Conservation (phyloP, 2,329 filamentous ascomycete genomes). For the Sclerotinia borealis region DNA sequence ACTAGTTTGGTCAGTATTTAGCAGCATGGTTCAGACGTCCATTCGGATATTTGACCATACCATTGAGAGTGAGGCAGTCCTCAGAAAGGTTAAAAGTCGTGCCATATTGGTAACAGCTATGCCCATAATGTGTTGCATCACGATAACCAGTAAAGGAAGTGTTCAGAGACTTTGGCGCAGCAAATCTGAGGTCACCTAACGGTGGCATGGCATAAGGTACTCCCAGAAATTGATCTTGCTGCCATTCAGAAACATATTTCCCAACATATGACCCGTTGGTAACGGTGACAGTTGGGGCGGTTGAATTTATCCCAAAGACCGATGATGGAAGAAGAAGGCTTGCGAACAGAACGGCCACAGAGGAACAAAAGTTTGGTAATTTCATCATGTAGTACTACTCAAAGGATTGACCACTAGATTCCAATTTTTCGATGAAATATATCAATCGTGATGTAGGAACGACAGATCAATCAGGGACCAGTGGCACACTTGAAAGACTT, state of each 20-base stretch:
- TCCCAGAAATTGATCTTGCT: constrained; percentile 39
- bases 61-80: constrained; percentile 42
- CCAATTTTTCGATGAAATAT: not conserved
- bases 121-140: constrained; percentile 38
- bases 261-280: constrained; percentile 26
- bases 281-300: constrained; percentile 19
- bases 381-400: not conserved
- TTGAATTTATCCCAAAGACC: not conserved
- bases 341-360: not conserved
- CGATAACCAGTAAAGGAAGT: constrained; percentile 36
- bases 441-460: not conserved
- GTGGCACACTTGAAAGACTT: not conserved
- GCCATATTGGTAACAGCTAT: constrained; percentile 43
- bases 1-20: constrained; percentile 26
- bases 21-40: not conserved
- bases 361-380: not conserved
- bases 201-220: constrained; percentile 45
- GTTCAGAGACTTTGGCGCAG: constrained; percentile 34
- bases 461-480: not conserved
- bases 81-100: constrained; percentile 38
- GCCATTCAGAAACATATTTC: constrained; percentile 23
- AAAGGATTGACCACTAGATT: not conserved
- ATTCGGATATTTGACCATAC: constrained; percentile 11
- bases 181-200: constrained; percentile 40
- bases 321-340: not conserved